Evolutionary conservation across 2,329 filamentous ascomycete genomes (phyloP).

Genomic region (Trichoderma sp.): DNA sequence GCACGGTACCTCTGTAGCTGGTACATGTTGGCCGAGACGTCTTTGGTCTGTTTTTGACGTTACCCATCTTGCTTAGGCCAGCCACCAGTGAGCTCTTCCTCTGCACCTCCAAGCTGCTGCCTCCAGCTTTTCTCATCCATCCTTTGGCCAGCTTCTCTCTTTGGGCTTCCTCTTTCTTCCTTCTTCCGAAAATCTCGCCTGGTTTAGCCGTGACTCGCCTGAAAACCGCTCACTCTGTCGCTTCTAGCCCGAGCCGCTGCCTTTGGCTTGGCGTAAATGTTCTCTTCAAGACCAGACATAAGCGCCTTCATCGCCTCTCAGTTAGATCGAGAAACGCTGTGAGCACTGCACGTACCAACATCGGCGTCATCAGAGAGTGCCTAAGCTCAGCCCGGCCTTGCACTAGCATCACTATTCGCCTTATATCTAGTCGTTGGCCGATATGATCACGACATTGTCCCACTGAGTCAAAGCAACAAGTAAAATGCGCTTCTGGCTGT

Average conservation of each 20-base stretch:
- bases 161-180: neutral
- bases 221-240: neutral
- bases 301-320: neutral
- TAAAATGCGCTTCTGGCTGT: neutral
- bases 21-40: neutral
- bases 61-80: neutral
- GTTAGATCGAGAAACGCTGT: neutral
- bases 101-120: neutral
- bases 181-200: neutral
- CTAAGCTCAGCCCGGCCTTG: neutral
- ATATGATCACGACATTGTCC: neutral
- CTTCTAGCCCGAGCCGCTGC: neutral
- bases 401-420: neutral
- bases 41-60: neutral
- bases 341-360: slow-evolving; percentile 9
- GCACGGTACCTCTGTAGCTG: neutral
- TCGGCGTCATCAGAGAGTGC: neutral
- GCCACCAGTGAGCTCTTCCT: neutral
- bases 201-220: neutral
- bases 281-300: neutral
- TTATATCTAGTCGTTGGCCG: neutral
- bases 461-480: neutral
- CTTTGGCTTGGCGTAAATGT: neutral
- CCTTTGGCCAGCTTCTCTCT: neutral
- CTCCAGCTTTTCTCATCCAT: neutral